Evolutionary conservation across 2,329 filamentous ascomycete species (phyloP).

Genomic region (Microdochium nivale): DNA sequence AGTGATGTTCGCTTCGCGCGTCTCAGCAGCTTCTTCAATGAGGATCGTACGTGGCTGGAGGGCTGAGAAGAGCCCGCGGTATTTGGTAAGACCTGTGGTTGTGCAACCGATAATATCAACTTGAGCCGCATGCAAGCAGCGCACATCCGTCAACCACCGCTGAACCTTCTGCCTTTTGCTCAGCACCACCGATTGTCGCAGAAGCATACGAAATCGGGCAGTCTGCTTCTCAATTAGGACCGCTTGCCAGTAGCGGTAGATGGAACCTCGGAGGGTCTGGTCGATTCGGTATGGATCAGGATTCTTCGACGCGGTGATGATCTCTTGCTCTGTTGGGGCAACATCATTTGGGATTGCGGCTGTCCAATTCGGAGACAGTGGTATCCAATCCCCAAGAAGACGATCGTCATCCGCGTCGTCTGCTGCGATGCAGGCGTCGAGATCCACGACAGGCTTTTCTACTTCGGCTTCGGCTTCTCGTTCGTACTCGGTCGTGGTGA

Average conservation of each 20-base stretch:
- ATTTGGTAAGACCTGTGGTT: slow-evolving; percentile 75
- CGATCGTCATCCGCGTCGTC: slow-evolving; percentile 23
- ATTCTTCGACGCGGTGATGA: slow-evolving; percentile 25
- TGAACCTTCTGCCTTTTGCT: slow-evolving; percentile 46
- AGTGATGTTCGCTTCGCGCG: slow-evolving; percentile 52
- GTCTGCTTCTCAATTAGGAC: slow-evolving; percentile 39
- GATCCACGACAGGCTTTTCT: slow-evolving; percentile 34
- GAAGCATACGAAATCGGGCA: slow-evolving; percentile 36
- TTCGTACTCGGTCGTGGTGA: slow-evolving; percentile 24
- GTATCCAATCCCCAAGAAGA: slow-evolving; percentile 35
- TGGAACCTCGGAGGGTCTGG: slow-evolving; percentile 42
- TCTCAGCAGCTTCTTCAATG: slow-evolving; percentile 76
- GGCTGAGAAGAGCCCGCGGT: slow-evolving; percentile 59
- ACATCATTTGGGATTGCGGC: slow-evolving; percentile 17
- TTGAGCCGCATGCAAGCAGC: slow-evolving; percentile 22
- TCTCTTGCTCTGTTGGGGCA: slow-evolving; percentile 16
- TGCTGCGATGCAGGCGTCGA: slow-evolving; percentile 24
- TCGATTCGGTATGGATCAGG: slow-evolving; percentile 54
- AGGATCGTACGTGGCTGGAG: slow-evolving; percentile 60
- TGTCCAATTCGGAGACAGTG: slow-evolving; percentile 31
- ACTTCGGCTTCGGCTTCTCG: slow-evolving; percentile 51
- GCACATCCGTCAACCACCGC: slow-evolving; percentile 48
- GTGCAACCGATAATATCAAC: slow-evolving; percentile 57
- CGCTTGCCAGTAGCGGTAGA: slow-evolving; percentile 59
- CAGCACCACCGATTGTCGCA: slow-evolving; percentile 38